A percentile compares a stretch with the other conserved stretches of the same genome.
Evolutionary conservation across 345 rosid species (phyloP).

Genomic region (Eucalyptus polybractea): DNA sequence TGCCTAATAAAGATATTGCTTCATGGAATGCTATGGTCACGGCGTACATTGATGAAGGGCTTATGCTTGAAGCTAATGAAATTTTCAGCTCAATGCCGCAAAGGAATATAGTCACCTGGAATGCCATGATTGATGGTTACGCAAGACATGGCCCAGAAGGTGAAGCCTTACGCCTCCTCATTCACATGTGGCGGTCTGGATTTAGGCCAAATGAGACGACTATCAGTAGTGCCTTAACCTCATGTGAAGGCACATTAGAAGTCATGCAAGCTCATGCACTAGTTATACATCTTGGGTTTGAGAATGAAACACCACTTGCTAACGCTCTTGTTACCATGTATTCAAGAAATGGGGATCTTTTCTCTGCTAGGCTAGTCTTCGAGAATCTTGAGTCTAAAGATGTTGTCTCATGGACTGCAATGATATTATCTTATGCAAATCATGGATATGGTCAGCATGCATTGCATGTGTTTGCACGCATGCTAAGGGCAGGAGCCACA

Average conservation of each 20-base stretch:
- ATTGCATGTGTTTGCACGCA: slow-evolving; percentile 10
- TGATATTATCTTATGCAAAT: slow-evolving; percentile 28
- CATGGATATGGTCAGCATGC: slow-evolving; percentile 20
- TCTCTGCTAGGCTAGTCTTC: slow-evolving; percentile 14
- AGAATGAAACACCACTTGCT: slow-evolving; percentile 3
- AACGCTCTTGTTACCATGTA: slow-evolving; percentile 21
- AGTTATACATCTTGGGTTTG: slow-evolving; percentile 15
- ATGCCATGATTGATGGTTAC: slow-evolving; percentile 21
- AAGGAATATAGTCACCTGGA: slow-evolving; percentile 22
- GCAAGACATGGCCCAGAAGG: slow-evolving; percentile 17
- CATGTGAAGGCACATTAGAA: slow-evolving; percentile 8
- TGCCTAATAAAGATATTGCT: slow-evolving; percentile 13
- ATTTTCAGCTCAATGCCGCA: slow-evolving; percentile 13
- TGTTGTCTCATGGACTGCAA: slow-evolving; percentile 22
- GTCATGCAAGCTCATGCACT: slow-evolving; percentile 17
- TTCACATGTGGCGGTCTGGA: slow-evolving; percentile 6
- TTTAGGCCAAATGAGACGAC: slow-evolving; percentile 15
- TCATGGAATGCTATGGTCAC: slow-evolving; percentile 34
- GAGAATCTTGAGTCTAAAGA: slow-evolving; percentile 17
- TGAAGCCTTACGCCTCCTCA: slow-evolving; percentile 13
- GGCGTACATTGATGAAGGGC: slow-evolving; percentile 8
- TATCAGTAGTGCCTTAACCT: slow-evolving; percentile 15
- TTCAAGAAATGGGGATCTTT: slow-evolving; percentile 20
- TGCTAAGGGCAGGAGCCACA: slow-evolving; percentile 15
- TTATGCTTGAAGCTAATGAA: slow-evolving; percentile 10